These are phyloP conservation scores for Kluyveromyces aestuarii DNA, from an alignment of 805 yeast genomes.

Conservation along the genomic window DNA sequence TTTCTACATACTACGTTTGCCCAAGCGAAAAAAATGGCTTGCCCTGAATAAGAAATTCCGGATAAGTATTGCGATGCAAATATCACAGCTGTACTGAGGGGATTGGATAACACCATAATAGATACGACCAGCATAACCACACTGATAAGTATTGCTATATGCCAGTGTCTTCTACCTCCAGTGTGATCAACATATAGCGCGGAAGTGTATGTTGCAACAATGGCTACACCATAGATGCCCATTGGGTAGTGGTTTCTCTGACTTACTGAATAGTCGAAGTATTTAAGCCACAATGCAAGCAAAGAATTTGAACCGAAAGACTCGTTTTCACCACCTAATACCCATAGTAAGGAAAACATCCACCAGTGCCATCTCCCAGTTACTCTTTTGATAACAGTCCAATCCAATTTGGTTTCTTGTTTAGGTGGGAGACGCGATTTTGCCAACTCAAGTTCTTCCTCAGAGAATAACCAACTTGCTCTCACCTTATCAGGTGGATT, in stretches of 20 bases:
- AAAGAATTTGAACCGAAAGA: conserved; percentile 35
- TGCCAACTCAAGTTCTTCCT: conserved; percentile 33
- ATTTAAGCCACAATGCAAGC: conserved; percentile 35
- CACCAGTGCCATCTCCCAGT: conserved; percentile 45
- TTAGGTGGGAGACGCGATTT: conserved; percentile 30
- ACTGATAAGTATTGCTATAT: conserved; percentile 37
- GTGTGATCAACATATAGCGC: conserved; percentile 33
- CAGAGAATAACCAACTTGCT: conserved; percentile 23
- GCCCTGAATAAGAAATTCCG: conserved; percentile 44
- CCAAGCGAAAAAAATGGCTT: conserved; percentile 49
- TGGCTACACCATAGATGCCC: conserved; percentile 39
- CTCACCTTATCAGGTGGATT: conserved; percentile 40
- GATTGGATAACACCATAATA: conserved; percentile 32
- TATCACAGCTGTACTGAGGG: conserved; percentile 27
- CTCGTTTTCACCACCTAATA: conserved; percentile 36
- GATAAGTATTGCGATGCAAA: conserved; percentile 44
- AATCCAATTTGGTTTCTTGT: conserved; percentile 28
- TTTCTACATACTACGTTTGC: conserved; percentile 43
- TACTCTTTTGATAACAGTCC: conserved; percentile 32
- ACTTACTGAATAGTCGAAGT: conserved; percentile 30
- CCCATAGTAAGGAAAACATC: conserved; percentile 40
- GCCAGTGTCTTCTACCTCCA: conserved; percentile 35
- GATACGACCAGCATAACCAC: conserved; percentile 32
- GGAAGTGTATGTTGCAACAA: conserved; percentile 32
- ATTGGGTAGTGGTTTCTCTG: conserved; percentile 41